Evolutionary conservation across 2,329 filamentous ascomycete genomes (phyloP), one percentile per base, ranked within the genome.

Genomic region (Rugonectria rugulosa): DNA sequence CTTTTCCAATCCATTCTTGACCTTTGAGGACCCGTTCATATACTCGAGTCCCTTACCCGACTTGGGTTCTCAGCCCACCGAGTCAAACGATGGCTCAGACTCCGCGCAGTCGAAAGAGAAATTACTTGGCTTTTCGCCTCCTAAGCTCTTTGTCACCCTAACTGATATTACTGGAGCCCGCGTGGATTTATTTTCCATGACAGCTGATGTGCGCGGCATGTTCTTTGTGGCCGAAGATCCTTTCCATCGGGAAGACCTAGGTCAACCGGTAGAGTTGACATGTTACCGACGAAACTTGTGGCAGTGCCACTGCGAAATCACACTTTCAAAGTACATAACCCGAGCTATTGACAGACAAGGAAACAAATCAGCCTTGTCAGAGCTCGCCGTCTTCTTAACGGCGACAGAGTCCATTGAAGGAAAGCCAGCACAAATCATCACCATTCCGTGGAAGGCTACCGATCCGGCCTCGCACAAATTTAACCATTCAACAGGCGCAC

Each of bases 221-320:
- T 94, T 94, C 79, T 92, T 93, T 69, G 84, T 94, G 19, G 90
- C 90, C 40, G 90, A 93, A 70, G 90, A 91, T 65, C 89, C 92
- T 5, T 93, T 91, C 77, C 72, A 86, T 72, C 73, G 84, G 74
- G 77, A 85, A 42, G 79, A 74, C 37, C 71, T 76, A 3, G 80
- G 80, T 7, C 77, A 86, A 4, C 88, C 88, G 0, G 82, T 89
- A 44, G 94, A 98, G 75, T 77, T 98, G 70, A 98, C 94, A 0
- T 98, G 94, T 80, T 98, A 98, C 71, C 88, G 94, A 36, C 86
- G 94, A 44, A 98, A 98, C 68, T 79, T 98, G 38, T 98, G 96
- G 81, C 93, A 97, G 75, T 96, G 96, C 63, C 94, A 91, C 1
- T 94, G 94, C 27, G 90, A 90, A 47, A 84, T 97, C 49, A 92